Evolutionary conservation across 2,329 filamentous ascomycete species (phyloP), one percentile per base, ranked within the genome.

Genomic region (Parastagonospora avenae): DNA sequence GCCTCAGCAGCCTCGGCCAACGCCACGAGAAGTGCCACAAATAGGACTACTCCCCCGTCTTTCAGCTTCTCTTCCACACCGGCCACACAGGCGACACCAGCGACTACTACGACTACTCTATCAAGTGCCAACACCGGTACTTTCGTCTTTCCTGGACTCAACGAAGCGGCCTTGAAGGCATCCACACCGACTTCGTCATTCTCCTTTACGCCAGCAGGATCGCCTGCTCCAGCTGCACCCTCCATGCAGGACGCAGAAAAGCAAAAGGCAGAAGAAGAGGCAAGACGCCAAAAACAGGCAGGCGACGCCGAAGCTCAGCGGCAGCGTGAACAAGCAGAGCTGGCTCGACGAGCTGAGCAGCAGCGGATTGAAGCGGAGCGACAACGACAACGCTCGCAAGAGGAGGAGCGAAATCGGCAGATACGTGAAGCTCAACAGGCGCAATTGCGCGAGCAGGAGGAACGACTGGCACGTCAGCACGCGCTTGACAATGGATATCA

Each of bases 401-500:
- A 49, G 15, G 60, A 67, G 31, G 60, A 65, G 15, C 59, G 57
- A 30, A 59, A 66, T 16, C 59, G 60, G 14, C 35, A 45, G 11
- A 48, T 55, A 11, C 55, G 46, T 30, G 65, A 64, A 49, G 59
- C 59, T 30, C 58, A 59, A 46, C 48, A 61, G 35, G 60, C 56
- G 9, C 60, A 56, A 46, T 45, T 46, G 35, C 60, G 46, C 33
- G 53, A 62, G 52, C 63, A 67, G 50, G 55, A 62, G 37, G 52
- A 58, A 46, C 57, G 48, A 24, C 33, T 49, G 33, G 54, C 52
- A 50, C 46, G 48, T 12, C 30, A 54, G 39, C 59, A 51, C 29
- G 52, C 57, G 15, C 59, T 55, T 28, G 60, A 62, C 16, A 41
- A 42, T 10, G 63, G 70, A 43, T 66, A 70, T 12, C 62, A 67